A percentile compares a stretch with the other conserved stretches of the same genome.
These are phyloP conservation scores for Suillus placidus DNA, from an alignment of 768 basidiomycete genomes.

Conservation along the genomic window DNA sequence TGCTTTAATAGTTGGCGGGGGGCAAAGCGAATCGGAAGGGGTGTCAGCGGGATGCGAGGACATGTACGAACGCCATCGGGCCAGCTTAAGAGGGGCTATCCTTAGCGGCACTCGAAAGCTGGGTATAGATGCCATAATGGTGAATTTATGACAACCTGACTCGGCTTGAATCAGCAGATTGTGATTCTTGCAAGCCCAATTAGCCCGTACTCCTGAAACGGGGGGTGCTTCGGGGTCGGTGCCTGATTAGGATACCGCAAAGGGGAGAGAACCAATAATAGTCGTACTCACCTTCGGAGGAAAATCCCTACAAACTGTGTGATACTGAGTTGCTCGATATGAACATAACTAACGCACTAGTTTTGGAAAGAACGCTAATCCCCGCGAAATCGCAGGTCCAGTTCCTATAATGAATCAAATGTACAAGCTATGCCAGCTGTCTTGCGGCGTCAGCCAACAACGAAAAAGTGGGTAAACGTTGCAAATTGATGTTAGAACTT, in stretches of 20 bases:
- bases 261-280: constrained; percentile 24
- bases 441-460: constrained; percentile 22
- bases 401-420: constrained; percentile 17
- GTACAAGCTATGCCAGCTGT: constrained; percentile 10
- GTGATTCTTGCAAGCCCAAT: constrained; percentile 20
- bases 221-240: constrained; percentile 19
- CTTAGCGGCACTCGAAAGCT: constrained; percentile 35
- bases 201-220: constrained; percentile 21
- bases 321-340: constrained; percentile 10
- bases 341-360: constrained; percentile 1
- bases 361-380: constrained; percentile 13
- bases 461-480: constrained; percentile 7
- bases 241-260: constrained; percentile 23
- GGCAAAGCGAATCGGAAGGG: constrained; percentile 33
- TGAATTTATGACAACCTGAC: constrained; percentile 45
- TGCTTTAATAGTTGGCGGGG: constrained; percentile 43
- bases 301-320: constrained; percentile 9
- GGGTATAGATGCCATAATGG: constrained; percentile 37
- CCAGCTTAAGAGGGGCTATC: constrained; percentile 44
- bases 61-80: constrained; percentile 29
- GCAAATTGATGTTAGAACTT: constrained; percentile 18
- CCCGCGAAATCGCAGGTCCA: background rate
- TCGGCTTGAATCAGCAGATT: constrained; percentile 40
- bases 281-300: constrained; percentile 11
- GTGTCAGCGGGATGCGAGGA: constrained; percentile 29